Percentiles rank a stretch among this genome's conserved stretches.
These are phyloP conservation scores for Sphagnum magellanicum DNA, from an alignment of 228 moss, liverwort and hornwort species.

Conservation along the genomic window DNA sequence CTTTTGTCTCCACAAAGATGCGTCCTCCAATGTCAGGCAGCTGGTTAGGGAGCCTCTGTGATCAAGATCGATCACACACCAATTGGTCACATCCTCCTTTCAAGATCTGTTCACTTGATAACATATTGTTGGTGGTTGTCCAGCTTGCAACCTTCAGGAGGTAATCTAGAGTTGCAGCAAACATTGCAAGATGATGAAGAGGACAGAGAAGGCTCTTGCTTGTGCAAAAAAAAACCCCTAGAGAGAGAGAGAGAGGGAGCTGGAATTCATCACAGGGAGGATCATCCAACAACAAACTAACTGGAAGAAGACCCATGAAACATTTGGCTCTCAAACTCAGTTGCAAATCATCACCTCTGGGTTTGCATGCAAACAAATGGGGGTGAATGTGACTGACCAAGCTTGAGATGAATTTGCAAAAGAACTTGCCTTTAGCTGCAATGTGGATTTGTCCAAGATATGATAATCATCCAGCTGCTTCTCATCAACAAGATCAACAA, in stretches of 20 bases:
- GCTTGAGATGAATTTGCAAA: too few species aligned
- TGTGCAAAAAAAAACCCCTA: too few species aligned
- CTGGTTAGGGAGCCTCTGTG: constrained; percentile 61
- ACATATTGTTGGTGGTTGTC: too few species aligned
- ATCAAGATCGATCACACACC: too few species aligned
- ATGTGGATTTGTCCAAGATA: constrained; percentile 70
- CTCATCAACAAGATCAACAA: constrained; percentile 68
- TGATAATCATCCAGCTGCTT: constrained; percentile 77
- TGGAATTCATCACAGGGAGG: too few species aligned
- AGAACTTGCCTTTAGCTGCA: constrained; percentile 57
- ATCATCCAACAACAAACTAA: too few species aligned
- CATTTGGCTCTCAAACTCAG: neutral
- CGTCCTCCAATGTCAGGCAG: constrained; percentile 73
- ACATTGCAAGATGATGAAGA: too few species aligned
- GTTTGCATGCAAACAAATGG: neutral
- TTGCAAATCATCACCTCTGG: neutral
- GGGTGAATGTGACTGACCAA: neutral
- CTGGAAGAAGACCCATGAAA: neutral
- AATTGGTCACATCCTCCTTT: too few species aligned
- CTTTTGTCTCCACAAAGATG: constrained; percentile 82
- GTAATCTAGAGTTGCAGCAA: neutral
- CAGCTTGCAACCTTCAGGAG: too few species aligned
- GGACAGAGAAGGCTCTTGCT: too few species aligned
- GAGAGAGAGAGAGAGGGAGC: too few species aligned
- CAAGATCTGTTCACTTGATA: too few species aligned